phyloP scores from a whole-genome alignment of 1,284 basidiomycete genomes.

The Tylopilus sp. region DNA sequence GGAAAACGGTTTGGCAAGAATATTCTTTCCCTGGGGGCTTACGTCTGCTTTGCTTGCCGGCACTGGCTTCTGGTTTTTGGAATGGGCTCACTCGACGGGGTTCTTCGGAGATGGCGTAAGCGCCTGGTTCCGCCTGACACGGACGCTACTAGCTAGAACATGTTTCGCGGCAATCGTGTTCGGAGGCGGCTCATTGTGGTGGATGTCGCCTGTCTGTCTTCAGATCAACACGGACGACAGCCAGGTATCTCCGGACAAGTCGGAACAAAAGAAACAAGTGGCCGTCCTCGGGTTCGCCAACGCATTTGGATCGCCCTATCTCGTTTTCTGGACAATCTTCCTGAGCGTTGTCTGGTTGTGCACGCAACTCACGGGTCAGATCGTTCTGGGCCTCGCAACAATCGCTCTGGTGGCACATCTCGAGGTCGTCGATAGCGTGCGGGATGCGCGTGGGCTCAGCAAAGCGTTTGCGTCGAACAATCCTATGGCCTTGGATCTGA shows the following conservation, averaged over 20 bases:
- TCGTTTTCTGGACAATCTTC: conserved; percentile 81
- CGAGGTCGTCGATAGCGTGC: conserved; percentile 83
- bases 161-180: conserved; percentile 64
- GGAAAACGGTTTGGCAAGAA: conserved; percentile 75
- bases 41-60: conserved; percentile 69
- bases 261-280: conserved; percentile 56
- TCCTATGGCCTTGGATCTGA: conserved; percentile 42
- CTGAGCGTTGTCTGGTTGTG: conserved; percentile 71
- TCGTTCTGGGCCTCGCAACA: conserved; percentile 73
- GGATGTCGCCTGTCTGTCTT: conserved; percentile 77
- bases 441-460: conserved; percentile 75
- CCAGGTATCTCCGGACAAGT: conserved; percentile 9
- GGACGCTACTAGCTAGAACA: conserved; percentile 73
- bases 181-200: conserved; percentile 75
- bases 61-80: conserved; percentile 80
- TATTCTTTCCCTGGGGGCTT: conserved; percentile 72
- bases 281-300: conserved; percentile 91
- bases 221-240: conserved; percentile 57
- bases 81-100: conserved; percentile 76
- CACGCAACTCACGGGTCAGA: conserved; percentile 86
- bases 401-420: conserved; percentile 78
- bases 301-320: conserved; percentile 88
- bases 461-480: conserved; percentile 58
- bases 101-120: conserved; percentile 50
- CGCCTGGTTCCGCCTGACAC: conserved; percentile 55